Evolutionary conservation across 1,284 basidiomycete genomes (phyloP), one percentile per base, ranked within the genome.

Genomic region (Cutaneotrichosporon arboriforme): DNA sequence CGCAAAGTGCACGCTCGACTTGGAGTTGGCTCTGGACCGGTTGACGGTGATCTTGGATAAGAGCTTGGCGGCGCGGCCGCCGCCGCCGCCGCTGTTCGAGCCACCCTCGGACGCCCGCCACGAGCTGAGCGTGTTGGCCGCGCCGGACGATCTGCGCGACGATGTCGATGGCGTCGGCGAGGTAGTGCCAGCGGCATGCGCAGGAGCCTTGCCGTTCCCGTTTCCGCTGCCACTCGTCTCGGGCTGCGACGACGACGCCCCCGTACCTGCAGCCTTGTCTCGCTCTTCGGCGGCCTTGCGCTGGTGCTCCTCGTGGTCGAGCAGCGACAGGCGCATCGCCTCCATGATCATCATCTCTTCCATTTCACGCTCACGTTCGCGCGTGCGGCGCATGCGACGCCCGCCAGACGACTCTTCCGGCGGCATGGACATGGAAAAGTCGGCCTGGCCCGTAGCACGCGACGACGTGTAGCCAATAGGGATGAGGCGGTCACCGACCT

Each of bases 321-420:
- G 73, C 60, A 97, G 78, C 41, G 91, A 96, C 53, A 97, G 78
- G 39, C 94, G 84, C 92, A 99, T 97, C 1, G 94, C 96, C 76
- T 98, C 94, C 89, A 94, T 93, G 50, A 99, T 80, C 93, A 98
- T 97, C 44, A 97, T 77, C 88, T 94, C 90, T 77, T 94, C 90
- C 57, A 93, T 73, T 75, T 93, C 89, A 68, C 52, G 83, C 81
- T 81, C 89, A 79, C 62, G 81, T 36, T 55, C 57, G 13, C 57
- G 57, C 13, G 54, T 55, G 17, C 57, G 57, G 14, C 57, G 51
- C 38, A 44, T 36, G 22, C 54, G 51, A 4, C 57, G 51, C 12
- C 46, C 31, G 1, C 44, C 38, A 36, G 52, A 45, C 5, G 17
- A 17, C 46, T 56, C 52, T 26, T 40, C 49, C 22, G 52, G 52